phyloP scores from a whole-genome alignment of 1,139 yeast genomes.

The Sugiyamaella japonica region DNA sequence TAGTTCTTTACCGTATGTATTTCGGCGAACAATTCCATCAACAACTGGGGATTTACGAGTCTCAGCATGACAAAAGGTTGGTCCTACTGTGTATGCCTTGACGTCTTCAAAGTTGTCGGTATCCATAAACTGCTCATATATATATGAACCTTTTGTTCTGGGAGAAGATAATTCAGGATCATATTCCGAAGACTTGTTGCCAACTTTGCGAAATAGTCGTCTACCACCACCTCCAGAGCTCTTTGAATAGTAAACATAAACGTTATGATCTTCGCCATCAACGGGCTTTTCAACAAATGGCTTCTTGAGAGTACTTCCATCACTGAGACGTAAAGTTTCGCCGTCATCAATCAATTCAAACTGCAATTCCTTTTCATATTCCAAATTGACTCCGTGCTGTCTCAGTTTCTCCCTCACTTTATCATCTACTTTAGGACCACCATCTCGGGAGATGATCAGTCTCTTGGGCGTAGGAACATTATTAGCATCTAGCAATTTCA shows the following conservation, averaged over 20 bases:
- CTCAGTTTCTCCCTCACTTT: constrained; percentile 57
- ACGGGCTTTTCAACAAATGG: constrained; percentile 99
- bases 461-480: constrained; percentile 87
- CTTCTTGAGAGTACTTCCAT: constrained; percentile 69
- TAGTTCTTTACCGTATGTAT: constrained; percentile 96
- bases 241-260: constrained; percentile 84
- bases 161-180: constrained; percentile 77
- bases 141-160: constrained; percentile 86
- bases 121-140: constrained; percentile 95
- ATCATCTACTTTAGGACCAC: constrained; percentile 86
- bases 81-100: constrained; percentile 96
- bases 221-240: constrained; percentile 98
- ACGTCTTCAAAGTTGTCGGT: constrained; percentile 98
- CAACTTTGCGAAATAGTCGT: constrained; percentile 88
- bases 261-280: constrained; percentile 98
- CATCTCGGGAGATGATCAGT: constrained; percentile 88
- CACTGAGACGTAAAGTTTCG: constrained; percentile 72
- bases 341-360: constrained; percentile 76
- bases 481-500: constrained; percentile 76
- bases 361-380: constrained; percentile 57
- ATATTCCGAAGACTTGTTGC: constrained; percentile 94
- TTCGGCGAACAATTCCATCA: constrained; percentile 95
- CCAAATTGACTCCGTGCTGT: constrained; percentile 55
- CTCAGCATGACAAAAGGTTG: constrained; percentile 90
- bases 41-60: constrained; percentile 98